Evolutionary conservation across 2,329 filamentous ascomycete genomes (phyloP).

Genomic region (Xylaria digitata): DNA sequence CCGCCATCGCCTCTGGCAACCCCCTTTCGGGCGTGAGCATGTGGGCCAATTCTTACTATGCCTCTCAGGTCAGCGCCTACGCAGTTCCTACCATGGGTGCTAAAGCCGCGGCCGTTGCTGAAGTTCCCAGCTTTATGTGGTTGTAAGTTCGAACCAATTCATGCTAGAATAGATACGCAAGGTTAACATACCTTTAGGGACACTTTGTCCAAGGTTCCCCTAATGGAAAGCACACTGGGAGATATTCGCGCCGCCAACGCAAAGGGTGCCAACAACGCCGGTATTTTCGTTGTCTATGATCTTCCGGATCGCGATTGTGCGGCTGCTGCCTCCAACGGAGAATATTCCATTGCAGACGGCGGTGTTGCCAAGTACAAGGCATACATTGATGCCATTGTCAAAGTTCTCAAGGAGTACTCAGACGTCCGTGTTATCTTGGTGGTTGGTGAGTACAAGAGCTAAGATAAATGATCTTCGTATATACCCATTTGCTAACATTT

Average conservation of each 20-base stretch:
- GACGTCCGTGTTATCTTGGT: constrained; percentile 59
- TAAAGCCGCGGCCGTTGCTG: constrained; percentile 62
- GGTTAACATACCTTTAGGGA: constrained; percentile 53
- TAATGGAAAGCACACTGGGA: constrained; percentile 59
- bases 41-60: constrained; percentile 67
- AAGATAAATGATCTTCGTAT: constrained; percentile 12
- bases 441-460: constrained; percentile 52
- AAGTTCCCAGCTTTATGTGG: constrained; percentile 66
- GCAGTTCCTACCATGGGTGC: constrained; percentile 72
- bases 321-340: constrained; percentile 67
- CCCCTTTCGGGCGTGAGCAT: constrained; percentile 62
- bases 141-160: constrained; percentile 52
- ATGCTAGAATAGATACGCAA: constrained; percentile 1
- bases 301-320: constrained; percentile 69
- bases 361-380: constrained; percentile 65
- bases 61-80: constrained; percentile 63
- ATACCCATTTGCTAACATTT: constrained; percentile 40
- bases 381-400: constrained; percentile 63
- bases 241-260: constrained; percentile 56
- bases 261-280: constrained; percentile 57
- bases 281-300: constrained; percentile 67
- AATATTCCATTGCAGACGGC: constrained; percentile 62
- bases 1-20: constrained; percentile 63
- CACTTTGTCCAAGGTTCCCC: constrained; percentile 60
- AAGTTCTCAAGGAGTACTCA: constrained; percentile 56